A percentile compares a stretch with the other conserved stretches of the same genome.
These are phyloP conservation scores for Nephelium lappaceum DNA, from an alignment of 345 rosid species.

Conservation along the genomic window DNA sequence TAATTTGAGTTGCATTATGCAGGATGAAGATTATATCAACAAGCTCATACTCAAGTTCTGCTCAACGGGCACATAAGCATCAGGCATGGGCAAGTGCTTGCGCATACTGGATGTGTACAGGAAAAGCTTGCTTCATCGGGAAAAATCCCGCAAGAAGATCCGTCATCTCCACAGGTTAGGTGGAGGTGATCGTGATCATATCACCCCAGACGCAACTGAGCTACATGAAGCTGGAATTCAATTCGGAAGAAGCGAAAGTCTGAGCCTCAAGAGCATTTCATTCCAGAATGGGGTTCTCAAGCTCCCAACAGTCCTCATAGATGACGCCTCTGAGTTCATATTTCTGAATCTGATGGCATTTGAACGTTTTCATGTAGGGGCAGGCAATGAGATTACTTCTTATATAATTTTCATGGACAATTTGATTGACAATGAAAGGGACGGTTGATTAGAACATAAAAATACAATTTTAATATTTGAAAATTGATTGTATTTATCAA, in stretches of 20 bases:
- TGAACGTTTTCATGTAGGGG: constrained; percentile 44
- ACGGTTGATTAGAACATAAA: too few species aligned
- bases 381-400: constrained; percentile 45
- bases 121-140: constrained; percentile 24
- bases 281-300: constrained; percentile 35
- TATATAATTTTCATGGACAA: constrained; percentile 52
- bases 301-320: constrained; percentile 37
- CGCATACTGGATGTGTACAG: constrained; percentile 46
- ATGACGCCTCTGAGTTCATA: constrained; percentile 33
- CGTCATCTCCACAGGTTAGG: neutral
- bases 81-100: constrained; percentile 32
- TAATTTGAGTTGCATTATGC: neutral
- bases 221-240: constrained; percentile 43
- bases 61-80: neutral
- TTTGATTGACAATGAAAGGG: constrained; percentile 43
- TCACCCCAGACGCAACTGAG: constrained; percentile 41
- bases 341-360: constrained; percentile 46
- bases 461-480: too few species aligned
- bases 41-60: constrained; percentile 43
- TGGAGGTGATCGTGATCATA: constrained; percentile 8
- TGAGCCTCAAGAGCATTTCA: constrained; percentile 38
- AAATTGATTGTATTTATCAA: too few species aligned
- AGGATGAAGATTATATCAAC: constrained; percentile 41
- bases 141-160: neutral
- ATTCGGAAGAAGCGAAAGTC: constrained; percentile 31